Base-by-base conservation (phyloP, 1,284 basidiomycete genomes). In the Entoloma clypeatum region DNA sequence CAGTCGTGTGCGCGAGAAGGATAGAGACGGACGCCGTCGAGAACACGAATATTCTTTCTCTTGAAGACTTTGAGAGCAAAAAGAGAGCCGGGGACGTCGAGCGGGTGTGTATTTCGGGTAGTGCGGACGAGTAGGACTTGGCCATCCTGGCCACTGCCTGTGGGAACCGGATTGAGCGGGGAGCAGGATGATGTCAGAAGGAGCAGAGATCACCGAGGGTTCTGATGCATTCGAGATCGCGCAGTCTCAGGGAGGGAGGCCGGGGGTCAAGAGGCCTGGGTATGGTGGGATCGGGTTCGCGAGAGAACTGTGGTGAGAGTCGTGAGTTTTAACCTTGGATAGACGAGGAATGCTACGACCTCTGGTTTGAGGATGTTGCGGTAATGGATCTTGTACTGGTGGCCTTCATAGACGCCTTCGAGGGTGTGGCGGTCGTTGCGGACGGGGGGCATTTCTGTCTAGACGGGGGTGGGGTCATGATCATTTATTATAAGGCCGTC, bases 1-100 rank as follows among this genome's bases (percentile, higher is more conserved):
- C 13, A 3, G 9, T 19, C 6, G 8, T 11, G 13, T 32, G n/a
- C 22, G 7, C 14, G 4, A 24, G 6, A 30, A 16, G 24, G 22
- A 32, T 14, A 23, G 1, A n/a, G 6, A 33, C 39, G 26, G 21
- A 49, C 48, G 13, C 29, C 26, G 30, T 51, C 49, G 11, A 30
- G 19, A 14, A 51, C 46, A 3, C 58, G 59, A 9, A 62, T 52
- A 2, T 51, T 37, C 21, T 55, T 58, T 51, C 69, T 72, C 17
- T 52, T 56, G 10, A 68, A 43, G 0, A 62, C 57, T 48, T 77
- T 77, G 43, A 77, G 39, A 2, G 73, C 71, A 39, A 73, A 63
- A 2, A 61, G 22, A 19, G 49, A 39, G 8, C 60, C 61, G 3
- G 59, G 50, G 7, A 45, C 53, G 34, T 69, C 66, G 8, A 61